A percentile compares a stretch with the other conserved stretches of the same genome.
Conservation (phyloP, 768 basidiomycete genomes). For the Leccinum variicolor region DNA sequence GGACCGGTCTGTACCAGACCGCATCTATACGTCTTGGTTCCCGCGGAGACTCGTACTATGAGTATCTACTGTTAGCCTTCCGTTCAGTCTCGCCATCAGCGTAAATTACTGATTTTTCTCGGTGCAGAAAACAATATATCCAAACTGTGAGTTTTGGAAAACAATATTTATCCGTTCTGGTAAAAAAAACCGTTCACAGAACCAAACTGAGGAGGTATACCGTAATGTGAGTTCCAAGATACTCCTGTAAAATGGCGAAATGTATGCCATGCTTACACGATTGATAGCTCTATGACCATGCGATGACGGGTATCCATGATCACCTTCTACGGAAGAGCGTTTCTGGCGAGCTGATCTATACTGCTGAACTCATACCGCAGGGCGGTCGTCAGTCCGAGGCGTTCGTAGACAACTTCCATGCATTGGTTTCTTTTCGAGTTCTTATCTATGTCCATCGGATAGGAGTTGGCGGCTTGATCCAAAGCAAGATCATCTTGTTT, state of each 20-base stretch:
- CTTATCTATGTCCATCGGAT: slow-evolving; percentile 6
- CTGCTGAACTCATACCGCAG: slow-evolving; percentile 76
- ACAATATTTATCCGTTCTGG: not conserved
- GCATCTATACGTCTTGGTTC: slow-evolving; percentile 87
- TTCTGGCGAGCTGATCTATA: slow-evolving; percentile 64
- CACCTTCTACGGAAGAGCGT: slow-evolving; percentile 68
- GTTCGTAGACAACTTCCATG: slow-evolving; percentile 27
- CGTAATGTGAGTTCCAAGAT: slow-evolving; percentile 50
- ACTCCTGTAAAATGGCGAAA: not conserved
- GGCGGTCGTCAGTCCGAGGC: slow-evolving; percentile 27
- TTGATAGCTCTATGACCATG: slow-evolving; percentile 82
- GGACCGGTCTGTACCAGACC: slow-evolving; percentile 51
- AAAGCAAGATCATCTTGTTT: slow-evolving; percentile 95
- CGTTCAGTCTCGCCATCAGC: not conserved
- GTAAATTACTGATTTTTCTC: slow-evolving; percentile 3
- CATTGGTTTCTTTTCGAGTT: not conserved
- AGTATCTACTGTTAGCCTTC: slow-evolving; percentile 69
- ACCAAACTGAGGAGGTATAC: slow-evolving; percentile 73
- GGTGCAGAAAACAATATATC: slow-evolving; percentile 28
- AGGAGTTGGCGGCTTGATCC: slow-evolving; percentile 75
- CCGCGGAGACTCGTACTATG: slow-evolving; percentile 91
- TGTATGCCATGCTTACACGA: not conserved
- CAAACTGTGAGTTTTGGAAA: slow-evolving; percentile 26
- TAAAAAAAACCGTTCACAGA: slow-evolving; percentile 36
- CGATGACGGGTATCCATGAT: slow-evolving; percentile 78